Conservation (phyloP, 1,284 basidiomycete species). For the Mycena sp. region DNA sequence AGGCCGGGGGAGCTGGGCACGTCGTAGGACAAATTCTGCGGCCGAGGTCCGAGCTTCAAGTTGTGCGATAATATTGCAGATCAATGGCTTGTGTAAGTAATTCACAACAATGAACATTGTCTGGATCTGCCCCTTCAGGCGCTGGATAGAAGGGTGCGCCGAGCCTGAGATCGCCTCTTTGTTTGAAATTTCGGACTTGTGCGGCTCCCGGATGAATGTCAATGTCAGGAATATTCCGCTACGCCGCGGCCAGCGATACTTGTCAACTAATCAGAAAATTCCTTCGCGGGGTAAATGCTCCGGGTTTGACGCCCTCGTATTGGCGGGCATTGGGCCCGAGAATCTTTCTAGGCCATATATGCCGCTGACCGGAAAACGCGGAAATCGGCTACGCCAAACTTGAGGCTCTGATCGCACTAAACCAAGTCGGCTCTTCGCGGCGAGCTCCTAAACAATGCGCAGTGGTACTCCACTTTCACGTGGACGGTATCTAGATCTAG, state of each 20-base stretch:
- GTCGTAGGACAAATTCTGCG: too few relatives aligned
- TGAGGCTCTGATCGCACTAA: neutral
- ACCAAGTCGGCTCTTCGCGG: conserved; percentile 2
- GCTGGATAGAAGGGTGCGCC: neutral
- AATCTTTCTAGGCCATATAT: neutral
- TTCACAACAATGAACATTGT: too few relatives aligned
- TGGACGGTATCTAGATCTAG: neutral
- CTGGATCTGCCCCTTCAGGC: too few relatives aligned
- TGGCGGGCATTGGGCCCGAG: neutral
- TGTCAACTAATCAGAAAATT: neutral
- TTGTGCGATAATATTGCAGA: too few relatives aligned
- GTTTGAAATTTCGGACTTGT: neutral
- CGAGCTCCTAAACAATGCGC: neutral
- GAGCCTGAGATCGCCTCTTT: neutral
- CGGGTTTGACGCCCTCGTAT: neutral
- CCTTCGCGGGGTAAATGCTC: neutral
- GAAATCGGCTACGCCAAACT: conserved; percentile 4
- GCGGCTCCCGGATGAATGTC: neutral
- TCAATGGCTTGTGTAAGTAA: too few relatives aligned
- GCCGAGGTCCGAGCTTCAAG: too few relatives aligned
- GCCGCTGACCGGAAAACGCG: neutral
- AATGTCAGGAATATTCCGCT: neutral
- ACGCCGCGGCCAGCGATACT: conserved; percentile 4
- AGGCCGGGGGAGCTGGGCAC: too few relatives aligned
- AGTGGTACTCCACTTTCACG: conserved; percentile 2